Conservation (phyloP, 768 basidiomycete species). For the Boletus barrowsii region DNA sequence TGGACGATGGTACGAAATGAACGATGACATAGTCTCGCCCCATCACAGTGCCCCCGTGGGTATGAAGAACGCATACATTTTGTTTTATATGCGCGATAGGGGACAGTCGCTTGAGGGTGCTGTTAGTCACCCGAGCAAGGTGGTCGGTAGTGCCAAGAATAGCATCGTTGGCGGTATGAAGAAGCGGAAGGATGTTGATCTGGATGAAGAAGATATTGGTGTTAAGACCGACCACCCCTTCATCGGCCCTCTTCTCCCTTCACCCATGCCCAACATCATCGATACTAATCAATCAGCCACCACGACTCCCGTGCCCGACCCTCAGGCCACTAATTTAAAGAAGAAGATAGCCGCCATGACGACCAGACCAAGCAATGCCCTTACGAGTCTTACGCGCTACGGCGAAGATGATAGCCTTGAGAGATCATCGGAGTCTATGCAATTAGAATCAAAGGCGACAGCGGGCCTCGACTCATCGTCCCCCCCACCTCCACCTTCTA, state of each 20-base stretch:
- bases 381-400: slow-evolving; percentile 40
- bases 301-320: slow-evolving; percentile 34
- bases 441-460: slow-evolving; percentile 14
- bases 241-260: slow-evolving; percentile 67
- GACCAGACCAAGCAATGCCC: slow-evolving; percentile 31
- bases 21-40: slow-evolving; percentile 74
- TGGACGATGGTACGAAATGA: slow-evolving; percentile 88
- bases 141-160: slow-evolving; percentile 27
- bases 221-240: slow-evolving; percentile 50
- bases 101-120: slow-evolving; percentile 72
- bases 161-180: slow-evolving; percentile 47
- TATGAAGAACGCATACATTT: slow-evolving; percentile 84
- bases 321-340: slow-evolving; percentile 51
- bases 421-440: slow-evolving; percentile 15
- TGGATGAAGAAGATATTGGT: slow-evolving; percentile 48
- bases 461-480: slow-evolving; percentile 23
- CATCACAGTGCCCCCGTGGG: slow-evolving; percentile 45
- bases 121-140: slow-evolving; percentile 32
- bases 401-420: slow-evolving; percentile 40
- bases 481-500: slow-evolving; percentile 32
- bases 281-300: slow-evolving; percentile 17
- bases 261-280: slow-evolving; percentile 30
- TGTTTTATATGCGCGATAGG: slow-evolving; percentile 86
- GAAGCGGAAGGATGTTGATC: slow-evolving; percentile 44
- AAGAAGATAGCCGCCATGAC: slow-evolving; percentile 49